Evolutionary conservation across 352 stramenopile genomes (phyloP).

Genomic region (Phytophthora foliorum): DNA sequence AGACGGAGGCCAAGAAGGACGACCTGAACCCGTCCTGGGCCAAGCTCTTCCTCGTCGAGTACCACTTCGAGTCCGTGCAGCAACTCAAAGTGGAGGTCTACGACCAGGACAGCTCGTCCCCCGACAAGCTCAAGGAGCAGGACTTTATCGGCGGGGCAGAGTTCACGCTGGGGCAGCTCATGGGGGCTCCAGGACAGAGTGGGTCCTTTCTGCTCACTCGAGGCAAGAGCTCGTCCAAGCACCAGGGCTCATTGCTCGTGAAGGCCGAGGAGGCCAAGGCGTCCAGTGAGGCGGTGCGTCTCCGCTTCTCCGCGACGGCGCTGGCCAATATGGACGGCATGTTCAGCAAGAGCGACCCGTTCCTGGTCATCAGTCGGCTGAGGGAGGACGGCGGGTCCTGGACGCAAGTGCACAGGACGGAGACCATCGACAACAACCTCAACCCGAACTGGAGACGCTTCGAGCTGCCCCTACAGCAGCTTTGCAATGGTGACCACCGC

Average conservation of each 20-base stretch:
- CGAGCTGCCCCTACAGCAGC: conserved; percentile 67
- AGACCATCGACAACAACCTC: conserved; percentile 79
- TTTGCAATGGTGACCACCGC: conserved; percentile 83
- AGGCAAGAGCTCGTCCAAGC: conserved; percentile 49
- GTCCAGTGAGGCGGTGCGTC: conserved; percentile 53
- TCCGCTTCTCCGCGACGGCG: conserved; percentile 55
- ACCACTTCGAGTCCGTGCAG: conserved; percentile 89
- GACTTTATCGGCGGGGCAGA: conserved; percentile 80
- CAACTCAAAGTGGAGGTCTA: conserved; percentile 88
- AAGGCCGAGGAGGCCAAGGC: conserved; percentile 68
- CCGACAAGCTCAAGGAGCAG: conserved; percentile 69
- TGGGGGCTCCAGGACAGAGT: conserved; percentile 78
- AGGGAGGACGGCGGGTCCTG: conserved; percentile 63
- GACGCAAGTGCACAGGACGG: conserved; percentile 70
- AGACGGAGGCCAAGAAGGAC: conserved; percentile 86
- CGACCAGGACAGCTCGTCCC: conserved; percentile 79
- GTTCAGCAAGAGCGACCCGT: conserved; percentile 74
- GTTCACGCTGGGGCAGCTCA: conserved; percentile 85
- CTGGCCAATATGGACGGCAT: conserved; percentile 77
- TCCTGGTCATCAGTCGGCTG: conserved; percentile 65
- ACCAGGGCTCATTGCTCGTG: conserved; percentile 64
- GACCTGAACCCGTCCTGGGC: conserved; percentile 83
- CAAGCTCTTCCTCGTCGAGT: conserved; percentile 86
- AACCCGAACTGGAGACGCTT: conserved; percentile 75
- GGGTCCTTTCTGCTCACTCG: conserved; percentile 62